phyloP scores from a whole-genome alignment of 2,329 filamentous ascomycete genomes.

The Colletotrichum liriopes region DNA sequence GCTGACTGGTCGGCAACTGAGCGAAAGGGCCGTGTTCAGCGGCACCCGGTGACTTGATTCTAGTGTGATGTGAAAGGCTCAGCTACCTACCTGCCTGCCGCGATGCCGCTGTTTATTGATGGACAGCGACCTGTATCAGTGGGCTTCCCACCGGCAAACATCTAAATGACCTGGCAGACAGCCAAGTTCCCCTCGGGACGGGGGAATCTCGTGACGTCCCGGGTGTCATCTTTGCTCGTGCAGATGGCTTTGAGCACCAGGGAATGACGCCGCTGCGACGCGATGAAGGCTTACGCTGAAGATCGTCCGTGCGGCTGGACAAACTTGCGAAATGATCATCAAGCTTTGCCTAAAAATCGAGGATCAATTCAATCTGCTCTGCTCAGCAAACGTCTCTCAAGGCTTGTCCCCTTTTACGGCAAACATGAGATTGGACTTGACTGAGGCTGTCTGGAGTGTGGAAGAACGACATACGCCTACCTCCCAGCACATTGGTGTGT shows the following conservation, averaged over 20 bases:
- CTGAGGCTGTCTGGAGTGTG: neutral
- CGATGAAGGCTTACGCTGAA: slow-evolving; percentile 22
- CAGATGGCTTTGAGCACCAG: slow-evolving; percentile 8
- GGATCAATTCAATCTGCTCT: neutral
- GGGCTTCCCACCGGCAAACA: neutral
- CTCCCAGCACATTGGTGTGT: neutral
- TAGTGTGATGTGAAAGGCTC: neutral
- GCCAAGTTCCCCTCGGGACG: slow-evolving; percentile 26
- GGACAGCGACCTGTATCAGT: neutral
- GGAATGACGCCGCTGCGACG: slow-evolving; percentile 27
- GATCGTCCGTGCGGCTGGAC: slow-evolving; percentile 28
- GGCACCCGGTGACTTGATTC: neutral
- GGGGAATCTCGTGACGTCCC: slow-evolving; percentile 17
- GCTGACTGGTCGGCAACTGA: neutral
- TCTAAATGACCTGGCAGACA: slow-evolving; percentile 16
- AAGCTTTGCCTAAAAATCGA: neutral
- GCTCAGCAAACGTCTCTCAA: neutral
- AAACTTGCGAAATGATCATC: neutral
- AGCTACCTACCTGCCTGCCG: slow-evolving; percentile 4
- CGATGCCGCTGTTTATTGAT: neutral
- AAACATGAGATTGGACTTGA: neutral
- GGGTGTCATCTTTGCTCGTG: slow-evolving; percentile 21
- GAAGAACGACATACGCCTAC: neutral
- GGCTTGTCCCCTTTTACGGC: neutral
- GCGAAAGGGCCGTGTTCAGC: neutral